These are phyloP conservation scores for Cladosporium sp. DNA, from an alignment of 2,329 filamentous ascomycete genomes.

Conservation along the genomic window DNA sequence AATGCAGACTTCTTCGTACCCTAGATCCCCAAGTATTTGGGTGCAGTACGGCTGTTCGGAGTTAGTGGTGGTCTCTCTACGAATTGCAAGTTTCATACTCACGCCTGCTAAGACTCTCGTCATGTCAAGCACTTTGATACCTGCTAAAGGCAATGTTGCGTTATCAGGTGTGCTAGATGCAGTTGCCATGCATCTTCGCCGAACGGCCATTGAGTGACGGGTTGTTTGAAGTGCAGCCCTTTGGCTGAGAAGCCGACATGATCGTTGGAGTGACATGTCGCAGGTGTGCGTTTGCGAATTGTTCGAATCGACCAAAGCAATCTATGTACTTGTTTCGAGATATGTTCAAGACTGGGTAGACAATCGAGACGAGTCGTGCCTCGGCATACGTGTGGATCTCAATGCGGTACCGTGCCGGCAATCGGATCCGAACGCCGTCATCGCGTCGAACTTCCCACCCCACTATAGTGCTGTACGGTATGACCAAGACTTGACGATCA, in stretches of 20 bases:
- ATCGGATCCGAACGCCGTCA: slow-evolving; percentile 7
- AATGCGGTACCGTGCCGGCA: not conserved
- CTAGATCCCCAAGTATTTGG: slow-evolving; percentile 91
- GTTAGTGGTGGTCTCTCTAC: slow-evolving; percentile 12
- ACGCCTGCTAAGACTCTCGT: slow-evolving; percentile 92
- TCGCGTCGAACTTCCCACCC: slow-evolving; percentile 2
- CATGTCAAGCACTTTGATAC: slow-evolving; percentile 91
- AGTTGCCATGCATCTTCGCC: slow-evolving; percentile 40
- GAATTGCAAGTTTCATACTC: slow-evolving; percentile 18
- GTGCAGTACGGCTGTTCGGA: slow-evolving; percentile 80
- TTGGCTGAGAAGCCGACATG: slow-evolving; percentile 18
- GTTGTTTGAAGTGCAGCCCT: slow-evolving; percentile 6
- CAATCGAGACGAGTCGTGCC: not conserved
- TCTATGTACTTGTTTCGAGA: not conserved
- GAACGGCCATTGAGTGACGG: slow-evolving; percentile 12
- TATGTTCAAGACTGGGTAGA: not conserved
- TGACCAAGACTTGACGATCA: slow-evolving; percentile 8
- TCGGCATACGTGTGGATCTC: slow-evolving; percentile 8
- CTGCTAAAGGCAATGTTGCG: slow-evolving; percentile 66
- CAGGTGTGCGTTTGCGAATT: not conserved
- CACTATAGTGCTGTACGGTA: not conserved
- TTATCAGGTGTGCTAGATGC: slow-evolving; percentile 35
- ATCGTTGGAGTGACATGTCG: slow-evolving; percentile 20
- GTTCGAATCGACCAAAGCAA: not conserved
- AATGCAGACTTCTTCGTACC: slow-evolving; percentile 55